A percentile compares a stretch with the other conserved stretches of the same genome.
These are phyloP conservation scores for Vanderwaltozyma verrucispora DNA, from an alignment of 805 yeast species.

Conservation along the genomic window DNA sequence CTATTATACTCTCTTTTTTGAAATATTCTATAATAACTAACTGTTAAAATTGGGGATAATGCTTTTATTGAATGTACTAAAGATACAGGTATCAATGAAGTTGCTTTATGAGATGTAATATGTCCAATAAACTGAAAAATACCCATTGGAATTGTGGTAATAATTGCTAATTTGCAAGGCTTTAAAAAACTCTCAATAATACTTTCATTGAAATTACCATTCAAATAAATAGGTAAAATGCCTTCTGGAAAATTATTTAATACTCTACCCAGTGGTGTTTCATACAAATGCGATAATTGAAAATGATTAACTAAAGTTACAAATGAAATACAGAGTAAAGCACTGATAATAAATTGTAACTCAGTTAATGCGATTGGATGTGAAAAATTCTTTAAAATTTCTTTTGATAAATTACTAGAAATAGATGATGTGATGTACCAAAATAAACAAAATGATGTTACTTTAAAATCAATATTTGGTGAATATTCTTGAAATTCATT, in stretches of 20 bases:
- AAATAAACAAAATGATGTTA: slow-evolving; percentile 46
- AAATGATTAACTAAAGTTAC: slow-evolving; percentile 31
- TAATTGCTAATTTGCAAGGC: slow-evolving; percentile 44
- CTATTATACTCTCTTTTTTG: slow-evolving; percentile 47
- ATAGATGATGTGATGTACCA: slow-evolving; percentile 82
- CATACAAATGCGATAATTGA: slow-evolving; percentile 33
- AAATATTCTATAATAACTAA: slow-evolving; percentile 57
- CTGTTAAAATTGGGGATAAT: slow-evolving; percentile 81
- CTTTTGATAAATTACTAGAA: slow-evolving; percentile 72
- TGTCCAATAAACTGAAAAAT: slow-evolving; percentile 89
- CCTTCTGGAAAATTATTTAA: slow-evolving; percentile 26
- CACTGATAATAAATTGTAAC: slow-evolving; percentile 72
- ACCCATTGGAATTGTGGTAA: slow-evolving; percentile 88
- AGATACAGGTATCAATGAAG: slow-evolving; percentile 85
- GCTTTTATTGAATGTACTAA: slow-evolving; percentile 92
- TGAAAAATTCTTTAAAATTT: slow-evolving; percentile 55
- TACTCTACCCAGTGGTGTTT: slow-evolving; percentile 8
- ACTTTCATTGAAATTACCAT: slow-evolving; percentile 23
- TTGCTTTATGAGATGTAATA: slow-evolving; percentile 84
- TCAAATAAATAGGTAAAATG: slow-evolving; percentile 25
- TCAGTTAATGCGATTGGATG: slow-evolving; percentile 88
- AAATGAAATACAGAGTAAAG: slow-evolving; percentile 43
- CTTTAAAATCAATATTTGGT: slow-evolving; percentile 32
- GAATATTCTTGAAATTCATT: slow-evolving; percentile 3
- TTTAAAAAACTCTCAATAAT: slow-evolving; percentile 35